A percentile compares a stretch with the other conserved stretches of the same genome.
phyloP scores from a whole-genome alignment of 441 rosid genomes.

The Omphalea diandra region DNA sequence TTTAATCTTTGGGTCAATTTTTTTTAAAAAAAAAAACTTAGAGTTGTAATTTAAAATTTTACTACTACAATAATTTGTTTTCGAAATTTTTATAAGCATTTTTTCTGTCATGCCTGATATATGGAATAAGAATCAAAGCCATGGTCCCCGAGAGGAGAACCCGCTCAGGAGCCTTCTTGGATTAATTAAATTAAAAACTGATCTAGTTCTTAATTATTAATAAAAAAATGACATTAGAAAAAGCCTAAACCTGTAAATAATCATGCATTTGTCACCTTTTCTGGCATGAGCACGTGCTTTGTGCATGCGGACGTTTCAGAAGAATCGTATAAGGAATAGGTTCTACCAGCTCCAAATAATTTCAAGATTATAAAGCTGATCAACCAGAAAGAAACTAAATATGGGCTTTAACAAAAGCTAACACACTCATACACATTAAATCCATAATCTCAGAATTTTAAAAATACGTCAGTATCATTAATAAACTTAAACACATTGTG shows the following conservation, averaged over 20 bases:
- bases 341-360: not conserved
- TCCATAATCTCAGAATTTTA: too few species aligned
- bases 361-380: constrained; percentile 10
- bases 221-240: not conserved
- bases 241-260: constrained; percentile 19
- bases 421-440: too few species aligned
- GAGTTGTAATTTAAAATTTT: too few species aligned
- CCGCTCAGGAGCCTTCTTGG: too few species aligned
- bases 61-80: too few species aligned
- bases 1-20: too few species aligned
- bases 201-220: not conserved
- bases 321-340: not conserved
- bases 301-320: constrained; percentile 16
- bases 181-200: not conserved
- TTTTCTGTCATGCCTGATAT: not conserved
- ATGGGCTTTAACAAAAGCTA: too few species aligned
- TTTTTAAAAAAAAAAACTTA: too few species aligned
- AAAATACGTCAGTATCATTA: too few species aligned
- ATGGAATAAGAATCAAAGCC: constrained; percentile 12
- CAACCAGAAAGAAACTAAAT: not conserved
- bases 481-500: too few species aligned
- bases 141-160: constrained; percentile 15
- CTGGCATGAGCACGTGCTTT: constrained; percentile 23
- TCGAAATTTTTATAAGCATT: not conserved
- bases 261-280: constrained; percentile 21